Conservation (phyloP, 441 rosid genomes). For the Adansonia grandidieri region DNA sequence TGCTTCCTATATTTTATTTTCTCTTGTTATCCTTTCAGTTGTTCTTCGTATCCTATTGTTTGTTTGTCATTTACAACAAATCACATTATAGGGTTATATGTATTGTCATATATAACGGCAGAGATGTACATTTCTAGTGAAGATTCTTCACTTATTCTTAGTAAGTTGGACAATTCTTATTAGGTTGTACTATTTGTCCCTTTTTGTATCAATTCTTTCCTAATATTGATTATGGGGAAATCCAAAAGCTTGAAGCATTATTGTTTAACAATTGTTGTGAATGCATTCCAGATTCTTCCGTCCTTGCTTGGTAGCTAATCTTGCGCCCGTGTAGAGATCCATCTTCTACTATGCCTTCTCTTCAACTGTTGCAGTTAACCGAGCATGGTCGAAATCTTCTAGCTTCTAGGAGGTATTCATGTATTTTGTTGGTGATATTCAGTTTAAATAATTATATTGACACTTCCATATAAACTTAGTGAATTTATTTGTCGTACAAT, state of each 20-base stretch:
- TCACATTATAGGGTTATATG: background rate
- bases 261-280: slow-evolving; percentile 24
- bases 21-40: background rate
- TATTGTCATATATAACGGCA: background rate
- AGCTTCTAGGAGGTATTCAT: slow-evolving; percentile 74
- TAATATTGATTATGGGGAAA: background rate
- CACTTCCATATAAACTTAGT: background rate
- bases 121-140: background rate
- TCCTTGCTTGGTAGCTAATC: slow-evolving; percentile 39
- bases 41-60: slow-evolving; percentile 3
- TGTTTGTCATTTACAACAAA: background rate
- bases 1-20: background rate
- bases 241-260: background rate
- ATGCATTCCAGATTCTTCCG: slow-evolving; percentile 39
- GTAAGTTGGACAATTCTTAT: no score
- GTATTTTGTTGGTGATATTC: slow-evolving; percentile 4
- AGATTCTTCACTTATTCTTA: background rate
- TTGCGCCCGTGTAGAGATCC: slow-evolving; percentile 31
- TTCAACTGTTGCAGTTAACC: slow-evolving; percentile 87
- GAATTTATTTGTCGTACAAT: background rate
- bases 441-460: background rate
- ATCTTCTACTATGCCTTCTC: slow-evolving; percentile 77
- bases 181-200: no score
- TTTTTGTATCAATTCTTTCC: background rate
- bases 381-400: slow-evolving; percentile 82